Evolutionary conservation across 2,329 filamentous ascomycete genomes (phyloP), one percentile per base, ranked within the genome.

Genomic region (Penicillium rolfsii): DNA sequence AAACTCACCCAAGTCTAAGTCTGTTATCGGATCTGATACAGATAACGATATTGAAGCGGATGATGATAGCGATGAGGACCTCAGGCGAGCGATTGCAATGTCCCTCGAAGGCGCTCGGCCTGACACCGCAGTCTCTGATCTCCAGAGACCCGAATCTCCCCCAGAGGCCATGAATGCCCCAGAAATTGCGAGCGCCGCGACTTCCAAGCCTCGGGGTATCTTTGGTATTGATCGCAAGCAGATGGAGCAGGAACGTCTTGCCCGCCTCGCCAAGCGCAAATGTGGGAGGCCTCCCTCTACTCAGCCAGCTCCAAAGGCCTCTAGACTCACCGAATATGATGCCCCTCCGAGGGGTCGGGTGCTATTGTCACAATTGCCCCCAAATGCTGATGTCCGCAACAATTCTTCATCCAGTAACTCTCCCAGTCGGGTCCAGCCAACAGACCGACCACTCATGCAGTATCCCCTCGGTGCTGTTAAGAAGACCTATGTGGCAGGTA

Each of bases 181-280:
- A 12, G 36, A 54, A 40, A 6, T 40, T 7, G 19, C 19, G 8
- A 30, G 24, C 9, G 7, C 28, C 30, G 43, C 38, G 49, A 41
- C 26, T 28, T 7, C 36, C 12, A 35, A 53, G 22, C 60, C 56
- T 5, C 54, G 19, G 11, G 80, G 82, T 0, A 67, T 86, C 0
- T 70, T 84, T 4, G 83, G 84, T 3, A 76, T 96, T 1, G 85
- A 97, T 77, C 85, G 93, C 38, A 91, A 88, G 75, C 85, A 87
- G 55, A 95, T 97, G 91, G 94, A 97, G 74, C 82, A 88, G 69
- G 92, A 96, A 73, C 87, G 94, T 43, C 83, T 96, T 14, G 88
- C 86, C 24, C 85, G 93, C 67, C 75, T 87, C 41, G 82, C 81
- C 38, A 79, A 93, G 74, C 84, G 86, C 38, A 84, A 85, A 73